Evolutionary conservation across 805 yeast species (phyloP), one percentile per base, ranked within the genome.

Genomic region (Kodamaea kaohsiungensis): DNA sequence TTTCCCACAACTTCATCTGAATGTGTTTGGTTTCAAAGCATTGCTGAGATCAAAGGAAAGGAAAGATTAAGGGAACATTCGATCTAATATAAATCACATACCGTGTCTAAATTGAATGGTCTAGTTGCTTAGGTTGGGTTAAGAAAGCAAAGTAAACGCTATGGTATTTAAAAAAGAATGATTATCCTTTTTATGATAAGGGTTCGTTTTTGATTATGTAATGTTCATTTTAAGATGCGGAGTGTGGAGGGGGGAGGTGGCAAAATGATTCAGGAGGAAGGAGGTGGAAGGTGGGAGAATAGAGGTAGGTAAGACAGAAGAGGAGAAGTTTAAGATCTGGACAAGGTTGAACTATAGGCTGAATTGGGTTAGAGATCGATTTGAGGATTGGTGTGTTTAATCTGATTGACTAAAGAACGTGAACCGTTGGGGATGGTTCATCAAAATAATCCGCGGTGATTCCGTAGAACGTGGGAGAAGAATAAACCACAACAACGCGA

Each of bases 111-210:
- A 43, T 22, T 43, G 47, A 25, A 22, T 25, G 18, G 33, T 43
- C 47, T 43, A 25, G 47, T 43, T 25, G 47, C 45, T 40, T 40
- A 12, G 25, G 12, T n/a, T 17, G n/a, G 19, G 45, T 40, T 30
- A 30, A 30, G 35, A 30, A 40, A 40, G 45, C 45, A 40, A 40
- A 40, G 45, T 40, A 40, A 40, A 40, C 45, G 45, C 19, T 40
- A 30, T 30, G 35, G 35, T 8, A 30, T 40, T 40, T 40, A 40
- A 40, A 40, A 40, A 40, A 40, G 45, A 40, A 40, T 40, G 45
- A 40, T 40, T 40, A 19, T 40, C 45, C 19, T 19, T 19, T 40
- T 30, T 30, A 30, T 40, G 45, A 40, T 40, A 40, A 40, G 45
- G 45, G 19, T 40, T 40, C 17, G 17, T 19, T 9, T 13, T n/a